These are phyloP conservation scores for Nitzschia putrida DNA, from an alignment of 108 stramenopile species.

Conservation along the genomic window DNA sequence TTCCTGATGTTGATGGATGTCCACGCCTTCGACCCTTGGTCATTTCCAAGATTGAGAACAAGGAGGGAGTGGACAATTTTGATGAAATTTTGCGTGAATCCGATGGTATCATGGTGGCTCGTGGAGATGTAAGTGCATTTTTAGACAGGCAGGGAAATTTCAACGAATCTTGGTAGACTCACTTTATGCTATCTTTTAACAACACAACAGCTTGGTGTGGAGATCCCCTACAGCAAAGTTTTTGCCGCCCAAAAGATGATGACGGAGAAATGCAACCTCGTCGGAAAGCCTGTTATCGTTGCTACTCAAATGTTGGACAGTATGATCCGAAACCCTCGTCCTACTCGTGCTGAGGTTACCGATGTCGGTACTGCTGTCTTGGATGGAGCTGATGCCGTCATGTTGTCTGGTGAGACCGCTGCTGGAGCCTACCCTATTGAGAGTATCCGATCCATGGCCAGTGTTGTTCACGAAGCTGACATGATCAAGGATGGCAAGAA, in stretches of 20 bases:
- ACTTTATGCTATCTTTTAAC: neutral
- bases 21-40: slow-evolving; percentile 64
- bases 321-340: slow-evolving; percentile 88
- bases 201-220: slow-evolving; percentile 62
- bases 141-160: neutral
- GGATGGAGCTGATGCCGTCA: slow-evolving; percentile 77
- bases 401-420: slow-evolving; percentile 75
- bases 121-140: slow-evolving; percentile 54
- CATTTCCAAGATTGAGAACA: slow-evolving; percentile 90
- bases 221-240: slow-evolving; percentile 82
- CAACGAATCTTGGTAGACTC: neutral
- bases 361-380: slow-evolving; percentile 81
- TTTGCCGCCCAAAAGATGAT: slow-evolving; percentile 92
- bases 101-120: slow-evolving; percentile 91
- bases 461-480: slow-evolving; percentile 63
- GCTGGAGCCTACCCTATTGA: slow-evolving; percentile 72
- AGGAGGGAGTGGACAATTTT: slow-evolving; percentile 85
- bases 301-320: slow-evolving; percentile 92
- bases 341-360: slow-evolving; percentile 91
- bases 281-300: slow-evolving; percentile 83
- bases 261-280: slow-evolving; percentile 71
- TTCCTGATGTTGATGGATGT: slow-evolving; percentile 37
- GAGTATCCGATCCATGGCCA: slow-evolving; percentile 57
- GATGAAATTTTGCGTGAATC: slow-evolving; percentile 73
- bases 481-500: slow-evolving; percentile 39